Percentiles rank a stretch among this genome's conserved stretches.
These are phyloP conservation scores for Capsicum baccatum DNA, from an alignment of 257 asterid genomes.

Conservation along the genomic window DNA sequence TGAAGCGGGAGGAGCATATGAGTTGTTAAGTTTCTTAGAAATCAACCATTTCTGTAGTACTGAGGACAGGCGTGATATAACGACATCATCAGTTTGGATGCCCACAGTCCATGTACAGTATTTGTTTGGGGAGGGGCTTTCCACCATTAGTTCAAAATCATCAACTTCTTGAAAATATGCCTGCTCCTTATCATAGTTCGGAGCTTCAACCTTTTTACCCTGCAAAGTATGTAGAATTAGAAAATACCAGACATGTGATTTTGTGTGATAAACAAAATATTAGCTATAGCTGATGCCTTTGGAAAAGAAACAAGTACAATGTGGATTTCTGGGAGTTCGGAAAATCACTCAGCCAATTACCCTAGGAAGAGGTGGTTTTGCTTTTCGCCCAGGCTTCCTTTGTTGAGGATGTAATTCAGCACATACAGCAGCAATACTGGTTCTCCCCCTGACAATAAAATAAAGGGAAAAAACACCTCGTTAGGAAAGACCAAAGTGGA, in stretches of 20 bases:
- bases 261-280: neutral
- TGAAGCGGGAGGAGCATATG: slow-evolving; percentile 64
- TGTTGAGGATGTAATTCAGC: slow-evolving; percentile 58
- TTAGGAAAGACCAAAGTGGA: neutral
- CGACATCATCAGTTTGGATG: slow-evolving; percentile 45
- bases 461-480: neutral
- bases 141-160: slow-evolving; percentile 82
- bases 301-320: neutral
- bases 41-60: slow-evolving; percentile 77
- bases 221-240: slow-evolving; percentile 39
- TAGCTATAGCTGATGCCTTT: neutral
- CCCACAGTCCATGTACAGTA: slow-evolving; percentile 72
- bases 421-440: slow-evolving; percentile 78
- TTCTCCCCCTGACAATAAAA: slow-evolving; percentile 77
- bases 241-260: neutral
- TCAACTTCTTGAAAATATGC: slow-evolving; percentile 92
- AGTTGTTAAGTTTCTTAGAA: slow-evolving; percentile 55
- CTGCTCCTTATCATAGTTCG: slow-evolving; percentile 69
- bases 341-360: slow-evolving; percentile 40
- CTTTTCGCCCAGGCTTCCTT: slow-evolving; percentile 65
- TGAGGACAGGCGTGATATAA: slow-evolving; percentile 72
- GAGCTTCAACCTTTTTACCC: slow-evolving; percentile 62
- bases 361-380: slow-evolving; percentile 85
- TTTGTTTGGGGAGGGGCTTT: slow-evolving; percentile 97
- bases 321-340: neutral